Evolutionary conservation across 495 filamentous ascomycete species (phyloP).

Genomic region (Aspergillus nanangensis): DNA sequence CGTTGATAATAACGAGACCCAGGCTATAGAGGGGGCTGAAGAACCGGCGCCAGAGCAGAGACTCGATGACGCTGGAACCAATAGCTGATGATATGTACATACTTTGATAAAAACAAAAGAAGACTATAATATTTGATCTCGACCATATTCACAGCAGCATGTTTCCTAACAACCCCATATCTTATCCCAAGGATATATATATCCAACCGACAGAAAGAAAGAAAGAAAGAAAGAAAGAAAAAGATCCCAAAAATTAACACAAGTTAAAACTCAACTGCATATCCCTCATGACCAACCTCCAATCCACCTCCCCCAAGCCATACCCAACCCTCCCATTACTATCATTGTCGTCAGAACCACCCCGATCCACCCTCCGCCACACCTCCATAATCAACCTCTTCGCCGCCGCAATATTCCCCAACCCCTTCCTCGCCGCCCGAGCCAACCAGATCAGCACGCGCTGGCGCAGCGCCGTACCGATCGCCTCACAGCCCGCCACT

Average conservation of each 20-base stretch:
- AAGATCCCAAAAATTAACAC: too few relatives aligned
- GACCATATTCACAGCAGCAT: too few relatives aligned
- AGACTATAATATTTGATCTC: too few relatives aligned
- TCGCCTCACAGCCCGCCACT: background rate
- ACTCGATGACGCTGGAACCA: background rate
- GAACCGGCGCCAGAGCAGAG: background rate
- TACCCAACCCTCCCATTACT: background rate
- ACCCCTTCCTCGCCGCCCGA: background rate
- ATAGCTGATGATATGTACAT: too few relatives aligned
- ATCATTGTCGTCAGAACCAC: background rate
- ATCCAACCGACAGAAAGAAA: too few relatives aligned
- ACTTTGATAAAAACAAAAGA: too few relatives aligned
- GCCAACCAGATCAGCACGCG: background rate
- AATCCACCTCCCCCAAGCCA: background rate
- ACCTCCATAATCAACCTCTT: background rate
- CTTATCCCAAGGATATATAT: too few relatives aligned
- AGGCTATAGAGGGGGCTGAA: background rate
- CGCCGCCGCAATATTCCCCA: background rate
- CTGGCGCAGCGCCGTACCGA: background rate
- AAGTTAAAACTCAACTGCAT: background rate
- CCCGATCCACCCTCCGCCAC: background rate
- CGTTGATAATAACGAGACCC: too few relatives aligned
- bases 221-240: too few relatives aligned
- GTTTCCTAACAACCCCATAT: too few relatives aligned
- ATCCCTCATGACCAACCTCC: conserved; percentile 5